A percentile compares a stretch with the other conserved stretches of the same genome.
phyloP scores from a whole-genome alignment of 2,329 filamentous ascomycete species.

The Rhynchosporium agropyri region DNA sequence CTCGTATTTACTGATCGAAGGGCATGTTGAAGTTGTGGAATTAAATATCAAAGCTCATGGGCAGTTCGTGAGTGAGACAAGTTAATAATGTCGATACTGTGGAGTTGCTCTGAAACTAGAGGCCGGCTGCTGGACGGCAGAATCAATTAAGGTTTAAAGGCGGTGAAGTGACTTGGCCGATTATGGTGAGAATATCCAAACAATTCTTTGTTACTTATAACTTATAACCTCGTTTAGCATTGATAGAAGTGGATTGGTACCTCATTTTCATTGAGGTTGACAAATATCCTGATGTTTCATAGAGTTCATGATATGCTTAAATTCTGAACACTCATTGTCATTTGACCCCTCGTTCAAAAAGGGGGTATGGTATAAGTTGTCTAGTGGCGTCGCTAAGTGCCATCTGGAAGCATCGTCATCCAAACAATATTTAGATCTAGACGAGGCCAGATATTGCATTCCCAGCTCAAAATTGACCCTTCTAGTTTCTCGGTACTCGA shows the following conservation, averaged over 20 bases:
- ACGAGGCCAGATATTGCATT: slow-evolving; percentile 18
- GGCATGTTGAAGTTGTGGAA: slow-evolving; percentile 26
- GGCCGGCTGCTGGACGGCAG: slow-evolving; percentile 29
- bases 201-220: background rate
- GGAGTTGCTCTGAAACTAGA: slow-evolving; percentile 35
- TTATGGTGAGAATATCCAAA: background rate
- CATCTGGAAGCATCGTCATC: slow-evolving; percentile 13
- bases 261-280: too few relatives aligned
- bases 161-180: slow-evolving; percentile 12
- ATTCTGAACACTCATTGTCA: too few relatives aligned
- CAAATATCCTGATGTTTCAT: too few relatives aligned
- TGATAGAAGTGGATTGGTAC: too few relatives aligned
- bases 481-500: background rate
- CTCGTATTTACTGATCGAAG: slow-evolving; percentile 17
- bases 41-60: slow-evolving; percentile 18
- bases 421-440: slow-evolving; percentile 11
- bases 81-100: slow-evolving; percentile 20
- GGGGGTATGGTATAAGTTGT: slow-evolving; percentile 7
- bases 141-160: slow-evolving; percentile 27
- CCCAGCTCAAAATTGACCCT: slow-evolving; percentile 2
- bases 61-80: slow-evolving; percentile 10
- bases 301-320: too few relatives aligned
- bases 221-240: too few relatives aligned
- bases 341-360: slow-evolving; percentile 4
- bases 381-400: slow-evolving; percentile 5